These are phyloP conservation scores for Zostera marina DNA, from an alignment of 116 monocot genomes.

Conservation along the genomic window DNA sequence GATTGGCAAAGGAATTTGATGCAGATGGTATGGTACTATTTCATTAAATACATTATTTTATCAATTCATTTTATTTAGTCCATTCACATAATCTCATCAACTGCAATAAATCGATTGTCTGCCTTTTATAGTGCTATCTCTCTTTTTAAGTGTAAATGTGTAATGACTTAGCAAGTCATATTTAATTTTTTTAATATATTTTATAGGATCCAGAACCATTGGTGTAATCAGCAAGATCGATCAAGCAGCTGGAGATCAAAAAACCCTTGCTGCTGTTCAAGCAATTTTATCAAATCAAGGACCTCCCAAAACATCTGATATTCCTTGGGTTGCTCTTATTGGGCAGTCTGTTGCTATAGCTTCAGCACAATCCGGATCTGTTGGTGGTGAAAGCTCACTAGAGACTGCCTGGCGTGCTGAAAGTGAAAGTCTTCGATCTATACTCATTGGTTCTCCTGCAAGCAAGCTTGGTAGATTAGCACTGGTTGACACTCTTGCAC, in stretches of 20 bases:
- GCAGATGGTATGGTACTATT: conserved; percentile 45
- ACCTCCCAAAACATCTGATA: conserved; percentile 66
- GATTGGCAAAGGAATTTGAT: conserved; percentile 86
- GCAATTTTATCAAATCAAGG: conserved; percentile 78
- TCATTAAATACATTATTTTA: background rate
- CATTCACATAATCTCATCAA: too few relatives aligned
- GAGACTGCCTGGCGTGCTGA: conserved; percentile 97
- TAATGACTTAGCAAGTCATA: too few relatives aligned
- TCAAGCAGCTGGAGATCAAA: conserved; percentile 86
- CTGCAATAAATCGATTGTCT: too few relatives aligned
- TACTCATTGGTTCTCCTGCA: conserved; percentile 61
- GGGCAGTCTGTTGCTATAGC: conserved; percentile 96
- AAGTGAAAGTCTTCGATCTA: conserved; percentile 69
- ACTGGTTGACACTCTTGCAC: conserved; percentile 77
- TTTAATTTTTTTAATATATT: background rate
- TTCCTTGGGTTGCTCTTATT: conserved; percentile 90
- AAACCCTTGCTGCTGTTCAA: conserved; percentile 63
- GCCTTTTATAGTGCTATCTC: too few relatives aligned
- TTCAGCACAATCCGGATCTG: conserved; percentile 82
- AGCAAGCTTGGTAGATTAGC: conserved; percentile 83
- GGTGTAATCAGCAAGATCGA: conserved; percentile 97
- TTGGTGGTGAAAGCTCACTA: conserved; percentile 65
- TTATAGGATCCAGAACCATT: conserved; percentile 78
- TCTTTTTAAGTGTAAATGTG: too few relatives aligned
- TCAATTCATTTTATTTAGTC: background rate